phyloP scores from a whole-genome alignment of 1,284 basidiomycete species.

The Coniferiporia sulphurascens region DNA sequence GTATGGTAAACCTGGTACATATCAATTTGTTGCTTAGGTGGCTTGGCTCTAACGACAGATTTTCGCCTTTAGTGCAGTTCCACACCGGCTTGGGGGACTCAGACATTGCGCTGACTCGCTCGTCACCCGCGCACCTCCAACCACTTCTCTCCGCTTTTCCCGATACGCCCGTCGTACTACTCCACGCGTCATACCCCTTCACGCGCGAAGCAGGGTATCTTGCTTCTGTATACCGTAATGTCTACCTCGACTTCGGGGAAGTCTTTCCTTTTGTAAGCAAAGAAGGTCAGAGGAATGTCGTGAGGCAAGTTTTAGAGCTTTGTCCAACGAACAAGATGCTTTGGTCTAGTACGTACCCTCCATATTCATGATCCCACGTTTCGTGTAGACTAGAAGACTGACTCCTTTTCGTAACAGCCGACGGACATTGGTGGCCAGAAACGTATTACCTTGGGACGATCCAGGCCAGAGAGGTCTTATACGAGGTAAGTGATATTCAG shows the following conservation, averaged over 20 bases:
- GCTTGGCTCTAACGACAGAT: not conserved
- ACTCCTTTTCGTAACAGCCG: conserved; percentile 37
- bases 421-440: conserved; percentile 78
- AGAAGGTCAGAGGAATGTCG: conserved; percentile 52
- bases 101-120: conserved; percentile 53
- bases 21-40: conserved; percentile 6
- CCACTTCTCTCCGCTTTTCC: conserved; percentile 60
- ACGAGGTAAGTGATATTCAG: conserved; percentile 36
- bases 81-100: conserved; percentile 76
- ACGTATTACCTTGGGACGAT: conserved; percentile 60
- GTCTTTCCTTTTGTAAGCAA: conserved; percentile 66
- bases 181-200: conserved; percentile 72
- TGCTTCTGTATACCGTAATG: conserved; percentile 62
- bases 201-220: conserved; percentile 73
- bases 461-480: conserved; percentile 59
- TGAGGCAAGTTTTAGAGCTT: conserved; percentile 63
- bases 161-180: conserved; percentile 53
- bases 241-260: conserved; percentile 75
- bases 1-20: conserved; percentile 52
- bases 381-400: not conserved
- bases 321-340: conserved; percentile 70
- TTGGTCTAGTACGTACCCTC: conserved; percentile 60
- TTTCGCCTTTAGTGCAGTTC: conserved; percentile 57
- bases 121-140: conserved; percentile 65
- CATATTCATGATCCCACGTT: conserved; percentile 10